Conservation (phyloP, 331 rosid species). For the Ulmus americana region DNA sequence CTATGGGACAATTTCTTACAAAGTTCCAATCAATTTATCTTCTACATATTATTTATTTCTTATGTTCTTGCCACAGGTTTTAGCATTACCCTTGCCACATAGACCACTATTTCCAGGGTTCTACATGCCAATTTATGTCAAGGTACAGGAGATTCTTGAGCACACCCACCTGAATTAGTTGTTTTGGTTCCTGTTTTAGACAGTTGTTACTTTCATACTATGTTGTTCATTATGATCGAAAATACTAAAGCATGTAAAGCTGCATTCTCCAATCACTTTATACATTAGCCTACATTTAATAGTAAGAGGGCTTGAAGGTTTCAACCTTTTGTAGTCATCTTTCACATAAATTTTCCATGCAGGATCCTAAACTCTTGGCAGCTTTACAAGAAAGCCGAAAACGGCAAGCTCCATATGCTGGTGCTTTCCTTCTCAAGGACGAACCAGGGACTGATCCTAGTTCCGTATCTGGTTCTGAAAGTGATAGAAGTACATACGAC, state of each 20-base stretch:
- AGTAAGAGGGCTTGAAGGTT: slow-evolving; percentile 10
- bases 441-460: slow-evolving; percentile 80
- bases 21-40: neutral
- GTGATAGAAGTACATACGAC: slow-evolving; percentile 60
- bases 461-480: slow-evolving; percentile 57
- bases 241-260: neutral
- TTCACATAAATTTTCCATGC: slow-evolving; percentile 26
- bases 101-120: slow-evolving; percentile 97
- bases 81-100: slow-evolving; percentile 91
- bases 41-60: neutral
- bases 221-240: neutral
- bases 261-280: slow-evolving; percentile 8
- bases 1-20: neutral
- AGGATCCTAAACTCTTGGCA: slow-evolving; percentile 86
- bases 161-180: slow-evolving; percentile 15
- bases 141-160: slow-evolving; percentile 47
- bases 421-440: slow-evolving; percentile 91
- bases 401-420: slow-evolving; percentile 98
- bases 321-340: neutral
- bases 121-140: slow-evolving; percentile 94
- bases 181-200: slow-evolving; percentile 9
- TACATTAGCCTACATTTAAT: slow-evolving; percentile 10
- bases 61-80: slow-evolving; percentile 52
- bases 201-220: neutral
- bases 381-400: slow-evolving; percentile 88